phyloP scores from a whole-genome alignment of 352 stramenopile species.

The Phytopythium kandeliae region DNA sequence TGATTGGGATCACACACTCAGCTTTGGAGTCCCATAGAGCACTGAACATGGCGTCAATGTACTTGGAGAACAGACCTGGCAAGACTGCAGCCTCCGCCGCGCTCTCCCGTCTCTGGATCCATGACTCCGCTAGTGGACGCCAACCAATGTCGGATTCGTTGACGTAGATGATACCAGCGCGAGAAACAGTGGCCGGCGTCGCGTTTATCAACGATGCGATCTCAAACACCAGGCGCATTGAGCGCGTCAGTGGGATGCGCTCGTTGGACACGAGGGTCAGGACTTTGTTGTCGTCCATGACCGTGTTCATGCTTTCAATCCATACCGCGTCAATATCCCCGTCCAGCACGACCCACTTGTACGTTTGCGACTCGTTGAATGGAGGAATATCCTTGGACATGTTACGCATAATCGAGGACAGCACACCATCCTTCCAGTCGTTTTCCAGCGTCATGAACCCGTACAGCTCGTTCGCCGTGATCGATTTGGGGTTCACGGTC shows the following conservation, averaged over 20 bases:
- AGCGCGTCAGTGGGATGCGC: constrained; percentile 93
- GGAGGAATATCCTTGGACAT: constrained; percentile 92
- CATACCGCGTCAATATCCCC: constrained; percentile 94
- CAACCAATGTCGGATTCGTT: constrained; percentile 92
- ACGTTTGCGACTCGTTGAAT: constrained; percentile 85
- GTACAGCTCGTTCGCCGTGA: constrained; percentile 92
- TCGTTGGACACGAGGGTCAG: too few relatives aligned
- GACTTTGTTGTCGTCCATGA: constrained; percentile 93
- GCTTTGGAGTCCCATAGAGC: constrained; percentile 71
- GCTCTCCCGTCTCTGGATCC: constrained; percentile 81
- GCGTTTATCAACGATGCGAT: constrained; percentile 96
- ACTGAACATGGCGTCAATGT: constrained; percentile 83
- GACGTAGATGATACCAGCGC: constrained; percentile 96
- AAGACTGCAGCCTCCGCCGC: constrained; percentile 80
- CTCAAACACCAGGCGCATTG: constrained; percentile 97
- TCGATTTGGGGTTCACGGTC: constrained; percentile 94
- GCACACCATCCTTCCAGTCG: constrained; percentile 96
- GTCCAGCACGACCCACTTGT: constrained; percentile 91
- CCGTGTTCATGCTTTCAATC: constrained; percentile 93
- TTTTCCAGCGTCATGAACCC: constrained; percentile 97
- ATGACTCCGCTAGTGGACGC: constrained; percentile 93
- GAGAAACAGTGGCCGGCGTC: constrained; percentile 94
- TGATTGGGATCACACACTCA: constrained; percentile 44
- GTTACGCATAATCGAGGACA: constrained; percentile 96
- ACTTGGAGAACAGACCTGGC: constrained; percentile 91